Conservation (phyloP, 1,284 basidiomycete species). For the Sporisorium exsertum region DNA sequence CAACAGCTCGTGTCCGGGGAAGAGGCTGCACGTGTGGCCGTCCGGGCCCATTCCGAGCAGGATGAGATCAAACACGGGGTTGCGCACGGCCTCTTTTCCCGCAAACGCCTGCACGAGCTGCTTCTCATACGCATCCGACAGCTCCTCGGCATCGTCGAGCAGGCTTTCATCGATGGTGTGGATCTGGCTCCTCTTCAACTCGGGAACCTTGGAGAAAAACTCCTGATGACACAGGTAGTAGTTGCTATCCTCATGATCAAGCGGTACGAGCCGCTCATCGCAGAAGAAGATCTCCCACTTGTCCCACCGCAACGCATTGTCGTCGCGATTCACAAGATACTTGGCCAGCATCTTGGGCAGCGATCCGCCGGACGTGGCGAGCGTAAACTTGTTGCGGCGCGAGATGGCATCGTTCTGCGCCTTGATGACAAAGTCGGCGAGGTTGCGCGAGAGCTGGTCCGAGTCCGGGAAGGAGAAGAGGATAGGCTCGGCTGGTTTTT, state of each 20-base stretch:
- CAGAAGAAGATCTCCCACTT: conserved; percentile 99
- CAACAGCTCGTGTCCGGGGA: conserved; percentile 89
- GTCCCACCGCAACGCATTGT: conserved; percentile 85
- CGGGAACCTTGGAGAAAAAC: conserved; percentile 86
- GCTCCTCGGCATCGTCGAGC: conserved; percentile 79
- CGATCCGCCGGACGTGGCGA: conserved; percentile 93
- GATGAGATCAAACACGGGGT: conserved; percentile 69
- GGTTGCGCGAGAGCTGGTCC: conserved; percentile 72
- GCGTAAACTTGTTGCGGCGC: conserved; percentile 87
- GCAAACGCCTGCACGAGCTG: conserved; percentile 85
- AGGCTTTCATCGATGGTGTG: conserved; percentile 82
- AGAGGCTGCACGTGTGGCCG: conserved; percentile 95
- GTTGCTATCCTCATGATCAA: conserved; percentile 92
- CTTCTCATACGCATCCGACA: conserved; percentile 92
- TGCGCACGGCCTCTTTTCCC: conserved; percentile 66
- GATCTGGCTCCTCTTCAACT: conserved; percentile 79
- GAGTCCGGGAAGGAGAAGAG: conserved; percentile 79
- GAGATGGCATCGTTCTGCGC: conserved; percentile 90
- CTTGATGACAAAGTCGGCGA: conserved; percentile 86
- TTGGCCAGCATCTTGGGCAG: conserved; percentile 83
- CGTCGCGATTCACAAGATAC: conserved; percentile 77
- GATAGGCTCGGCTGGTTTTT: conserved; percentile 73
- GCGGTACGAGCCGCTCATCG: conserved; percentile 94
- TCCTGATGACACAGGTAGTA: conserved; percentile 81
- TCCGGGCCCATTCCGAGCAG: conserved; percentile 73